Evolutionary conservation across 129 eudicot species (phyloP).

Genomic region (Smallanthus sonchifolius): DNA sequence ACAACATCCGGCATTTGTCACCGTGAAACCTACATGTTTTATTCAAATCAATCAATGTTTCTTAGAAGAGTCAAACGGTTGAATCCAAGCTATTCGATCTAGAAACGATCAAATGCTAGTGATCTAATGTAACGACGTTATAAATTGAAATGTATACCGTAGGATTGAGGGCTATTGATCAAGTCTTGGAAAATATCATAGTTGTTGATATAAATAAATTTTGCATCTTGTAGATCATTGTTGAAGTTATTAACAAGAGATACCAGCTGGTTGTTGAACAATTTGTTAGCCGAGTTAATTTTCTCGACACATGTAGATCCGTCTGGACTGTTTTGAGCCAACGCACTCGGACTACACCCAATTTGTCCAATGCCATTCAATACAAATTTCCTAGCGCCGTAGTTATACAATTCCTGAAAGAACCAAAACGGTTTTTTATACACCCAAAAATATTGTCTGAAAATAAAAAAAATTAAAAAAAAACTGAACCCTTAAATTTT

Average conservation of each 20-base stretch:
- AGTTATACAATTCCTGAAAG: conserved; percentile 53
- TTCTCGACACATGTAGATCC: conserved; percentile 60
- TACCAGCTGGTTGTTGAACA: conserved; percentile 57
- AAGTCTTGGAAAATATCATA: conserved; percentile 75
- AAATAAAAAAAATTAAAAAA: too few relatives aligned
- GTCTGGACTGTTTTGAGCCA: conserved; percentile 72
- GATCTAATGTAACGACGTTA: not conserved
- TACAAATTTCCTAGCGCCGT: conserved; percentile 81
- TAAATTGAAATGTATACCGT: conserved; percentile 31
- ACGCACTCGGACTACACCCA: conserved; percentile 92
- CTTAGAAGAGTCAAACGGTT: not conserved
- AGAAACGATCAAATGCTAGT: not conserved
- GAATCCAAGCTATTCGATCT: not conserved
- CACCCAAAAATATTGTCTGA: too few relatives aligned
- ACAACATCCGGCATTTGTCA: conserved; percentile 82
- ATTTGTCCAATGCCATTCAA: conserved; percentile 84
- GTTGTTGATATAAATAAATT: conserved; percentile 61
- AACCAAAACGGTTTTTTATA: too few relatives aligned
- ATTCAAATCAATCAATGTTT: not conserved
- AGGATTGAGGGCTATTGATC: conserved; percentile 49
- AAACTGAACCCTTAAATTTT: too few relatives aligned
- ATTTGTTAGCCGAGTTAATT: conserved; percentile 58
- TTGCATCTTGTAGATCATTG: conserved; percentile 50
- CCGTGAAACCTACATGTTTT: conserved; percentile 49
- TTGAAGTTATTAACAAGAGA: conserved; percentile 58